A percentile compares a stretch with the other conserved stretches of the same genome.
Evolutionary conservation across 805 yeast genomes (phyloP).

Genomic region (Yarrowia alimentaria): DNA sequence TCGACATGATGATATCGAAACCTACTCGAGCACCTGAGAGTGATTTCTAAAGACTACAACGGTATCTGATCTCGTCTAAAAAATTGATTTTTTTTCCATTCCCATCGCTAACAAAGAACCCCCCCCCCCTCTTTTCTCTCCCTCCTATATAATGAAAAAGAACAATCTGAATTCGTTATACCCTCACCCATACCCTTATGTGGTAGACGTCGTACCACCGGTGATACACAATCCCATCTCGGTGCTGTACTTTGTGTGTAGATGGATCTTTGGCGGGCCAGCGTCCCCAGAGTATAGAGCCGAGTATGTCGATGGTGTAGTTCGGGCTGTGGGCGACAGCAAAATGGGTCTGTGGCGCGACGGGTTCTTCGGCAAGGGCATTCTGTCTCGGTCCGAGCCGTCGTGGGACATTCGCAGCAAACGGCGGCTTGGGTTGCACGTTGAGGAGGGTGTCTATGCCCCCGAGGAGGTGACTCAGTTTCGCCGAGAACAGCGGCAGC

Average conservation of each 20-base stretch:
- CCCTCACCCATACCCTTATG: constrained; percentile 21
- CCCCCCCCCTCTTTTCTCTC: background rate
- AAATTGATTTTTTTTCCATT: background rate
- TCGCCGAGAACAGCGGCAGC: constrained; percentile 67
- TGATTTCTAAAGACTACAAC: constrained; percentile 76
- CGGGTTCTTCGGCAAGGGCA: constrained; percentile 95
- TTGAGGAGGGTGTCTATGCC: constrained; percentile 42
- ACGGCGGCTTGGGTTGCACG: constrained; percentile 52
- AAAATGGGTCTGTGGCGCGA: constrained; percentile 66
- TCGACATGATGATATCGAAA: constrained; percentile 27
- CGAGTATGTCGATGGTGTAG: constrained; percentile 35
- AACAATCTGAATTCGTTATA: constrained; percentile 16
- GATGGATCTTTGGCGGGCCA: constrained; percentile 31
- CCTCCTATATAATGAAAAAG: constrained; percentile 3
- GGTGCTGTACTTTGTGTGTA: constrained; percentile 49
- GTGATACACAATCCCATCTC: constrained; percentile 68
- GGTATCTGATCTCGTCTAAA: constrained; percentile 67
- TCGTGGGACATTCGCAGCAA: constrained; percentile 75
- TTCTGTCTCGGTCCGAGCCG: constrained; percentile 85
- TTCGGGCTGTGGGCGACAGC: constrained; percentile 39
- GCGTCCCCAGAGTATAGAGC: constrained; percentile 32
- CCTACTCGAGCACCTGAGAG: constrained; percentile 23
- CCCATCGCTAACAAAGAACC: constrained; percentile 2
- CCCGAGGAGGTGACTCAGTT: constrained; percentile 75
- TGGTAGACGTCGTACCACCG: constrained; percentile 27